Evolutionary conservation across 805 yeast genomes (phyloP), one percentile per base, ranked within the genome.

Genomic region (Tetrapisispora phaffii): DNA sequence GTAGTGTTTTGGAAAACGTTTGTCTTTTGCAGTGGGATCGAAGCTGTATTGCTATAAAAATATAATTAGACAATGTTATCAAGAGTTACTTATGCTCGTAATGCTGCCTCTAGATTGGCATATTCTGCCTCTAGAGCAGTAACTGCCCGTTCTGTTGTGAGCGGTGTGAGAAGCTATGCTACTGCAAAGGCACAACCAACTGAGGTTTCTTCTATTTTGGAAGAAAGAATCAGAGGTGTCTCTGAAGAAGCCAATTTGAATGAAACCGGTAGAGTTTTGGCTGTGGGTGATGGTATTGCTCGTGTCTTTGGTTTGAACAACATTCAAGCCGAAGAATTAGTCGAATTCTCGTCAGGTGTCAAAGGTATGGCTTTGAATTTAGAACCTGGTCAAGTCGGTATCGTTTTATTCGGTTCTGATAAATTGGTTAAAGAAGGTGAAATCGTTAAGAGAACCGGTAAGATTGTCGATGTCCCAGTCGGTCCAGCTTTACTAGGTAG

Each of bases 231-330:
- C 78, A 89, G 96, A 79, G 98, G 98, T 76, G 94, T 90, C 64
- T 81, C 96, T 55, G 93, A 87, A 66, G 97, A 90, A 74, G 86
- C 96, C 64, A 81, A 86, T 83, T 82, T 93, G 68, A 87, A 93
- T 74, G 98, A 93, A 77, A 94, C 98, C 69, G 99, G 99, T 73
- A 87, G 96, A 76, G 98, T 94, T 67, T 79, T 93, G 69, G 84
- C 97, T 59, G 96, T 93, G 68, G 98, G 98, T 85, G 99, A 93
- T 75, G 99, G 99, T 93, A 93, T 93, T 70, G 99, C 98, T 72
- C 94, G 97, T 82, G 96, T 93, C 68, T 93, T 85, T 77, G 99
- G 99, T 77, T 79, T 93, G 66, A 93, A 89, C 93, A 93, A 93
- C 81, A 82, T 88, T 74, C 97, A 90, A 80, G 98, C 99, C 69